Conservation (phyloP, 2,329 filamentous ascomycete species). For the Talaromyces verruculosus region DNA sequence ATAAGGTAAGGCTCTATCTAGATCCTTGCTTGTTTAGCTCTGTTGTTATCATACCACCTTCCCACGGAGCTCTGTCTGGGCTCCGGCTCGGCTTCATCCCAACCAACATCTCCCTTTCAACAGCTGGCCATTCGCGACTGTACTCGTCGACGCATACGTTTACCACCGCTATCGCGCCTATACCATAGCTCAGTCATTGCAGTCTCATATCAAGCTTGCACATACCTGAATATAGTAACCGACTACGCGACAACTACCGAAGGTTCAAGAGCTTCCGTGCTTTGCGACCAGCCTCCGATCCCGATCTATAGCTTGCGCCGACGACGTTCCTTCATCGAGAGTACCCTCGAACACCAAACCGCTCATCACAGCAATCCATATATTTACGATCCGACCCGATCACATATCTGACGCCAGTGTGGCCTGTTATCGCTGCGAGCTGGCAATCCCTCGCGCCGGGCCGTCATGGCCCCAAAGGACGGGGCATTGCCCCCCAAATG, state of each 20-base stretch:
- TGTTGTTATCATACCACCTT: not conserved
- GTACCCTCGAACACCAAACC: not conserved
- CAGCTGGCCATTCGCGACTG: not conserved
- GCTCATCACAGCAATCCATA: not conserved
- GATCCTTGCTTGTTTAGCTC: not conserved
- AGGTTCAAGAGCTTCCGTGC: slow-evolving; percentile 31
- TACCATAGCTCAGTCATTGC: not conserved
- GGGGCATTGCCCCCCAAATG: slow-evolving; percentile 43
- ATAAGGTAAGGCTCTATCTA: not conserved
- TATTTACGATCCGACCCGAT: not conserved
- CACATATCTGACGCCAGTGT: not conserved
- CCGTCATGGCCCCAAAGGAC: slow-evolving; percentile 43
- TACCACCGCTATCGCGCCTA: not conserved
- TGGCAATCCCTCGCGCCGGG: slow-evolving; percentile 37
- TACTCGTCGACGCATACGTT: not conserved
- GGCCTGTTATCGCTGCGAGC: slow-evolving; percentile 15
- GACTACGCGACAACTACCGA: slow-evolving; percentile 22
- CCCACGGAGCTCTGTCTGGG: slow-evolving; percentile 2
- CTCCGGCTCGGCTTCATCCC: not conserved
- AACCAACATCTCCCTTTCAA: not conserved
- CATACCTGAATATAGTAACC: not conserved
- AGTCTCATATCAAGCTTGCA: not conserved
- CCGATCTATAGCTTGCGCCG: slow-evolving; percentile 3
- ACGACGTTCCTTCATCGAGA: not conserved
- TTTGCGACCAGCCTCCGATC: slow-evolving; percentile 8